These are phyloP conservation scores for Picochlorum sp. DNA, from an alignment of 139 green algal genomes.

Conservation along the genomic window DNA sequence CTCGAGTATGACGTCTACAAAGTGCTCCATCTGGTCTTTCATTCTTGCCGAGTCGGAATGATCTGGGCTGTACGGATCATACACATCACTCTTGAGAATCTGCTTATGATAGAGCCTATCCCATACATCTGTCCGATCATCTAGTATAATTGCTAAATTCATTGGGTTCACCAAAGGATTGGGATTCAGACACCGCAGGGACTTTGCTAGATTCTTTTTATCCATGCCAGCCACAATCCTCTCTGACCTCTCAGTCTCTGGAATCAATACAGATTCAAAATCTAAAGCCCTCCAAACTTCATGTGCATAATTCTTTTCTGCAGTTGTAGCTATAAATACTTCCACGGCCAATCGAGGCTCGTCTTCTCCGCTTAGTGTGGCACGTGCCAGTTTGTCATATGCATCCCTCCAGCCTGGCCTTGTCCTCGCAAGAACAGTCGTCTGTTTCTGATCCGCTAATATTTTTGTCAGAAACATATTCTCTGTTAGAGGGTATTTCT, in stretches of 20 bases:
- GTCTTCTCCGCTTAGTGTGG: slow-evolving; percentile 35
- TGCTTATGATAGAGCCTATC: not conserved
- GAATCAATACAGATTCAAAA: slow-evolving; percentile 45
- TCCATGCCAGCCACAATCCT: not conserved
- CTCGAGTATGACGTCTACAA: slow-evolving; percentile 1
- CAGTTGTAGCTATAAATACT: slow-evolving; percentile 73
- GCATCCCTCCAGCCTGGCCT: not conserved
- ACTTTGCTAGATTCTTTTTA: not conserved
- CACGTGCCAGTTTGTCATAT: slow-evolving; percentile 19
- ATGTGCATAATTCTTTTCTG: slow-evolving; percentile 69
- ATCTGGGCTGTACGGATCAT: not conserved
- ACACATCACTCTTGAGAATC: not conserved
- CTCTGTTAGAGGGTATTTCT: not conserved
- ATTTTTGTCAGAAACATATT: slow-evolving; percentile 1
- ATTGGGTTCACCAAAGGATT: slow-evolving; percentile 26
- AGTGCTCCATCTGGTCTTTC: not conserved
- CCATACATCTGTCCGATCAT: slow-evolving; percentile 71
- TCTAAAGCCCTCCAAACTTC: slow-evolving; percentile 82
- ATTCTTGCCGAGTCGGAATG: not conserved
- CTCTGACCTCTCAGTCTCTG: slow-evolving; percentile 3
- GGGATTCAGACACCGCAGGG: not conserved
- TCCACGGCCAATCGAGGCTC: slow-evolving; percentile 45
- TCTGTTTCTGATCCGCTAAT: not conserved
- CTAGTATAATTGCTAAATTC: slow-evolving; percentile 65
- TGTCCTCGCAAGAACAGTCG: not conserved